These are phyloP conservation scores for Claviceps quebecensis DNA, from an alignment of 2,329 filamentous ascomycete genomes.

Conservation along the genomic window DNA sequence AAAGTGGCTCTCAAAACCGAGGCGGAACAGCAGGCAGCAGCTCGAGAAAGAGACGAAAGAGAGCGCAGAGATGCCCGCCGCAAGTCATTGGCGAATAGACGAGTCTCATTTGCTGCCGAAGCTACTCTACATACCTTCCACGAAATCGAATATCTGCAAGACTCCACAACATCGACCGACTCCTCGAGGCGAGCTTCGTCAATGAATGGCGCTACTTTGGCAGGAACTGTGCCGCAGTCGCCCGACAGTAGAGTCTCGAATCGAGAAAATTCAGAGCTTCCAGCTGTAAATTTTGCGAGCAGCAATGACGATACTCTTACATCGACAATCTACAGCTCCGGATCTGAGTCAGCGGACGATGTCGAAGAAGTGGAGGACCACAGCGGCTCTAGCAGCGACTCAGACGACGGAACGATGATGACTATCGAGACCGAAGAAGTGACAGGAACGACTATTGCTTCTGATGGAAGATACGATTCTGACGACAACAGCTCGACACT, in stretches of 20 bases:
- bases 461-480: constrained; percentile 43
- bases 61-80: constrained; percentile 76
- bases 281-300: constrained; percentile 49
- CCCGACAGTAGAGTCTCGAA: constrained; percentile 51
- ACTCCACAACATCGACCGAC: constrained; percentile 71
- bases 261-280: constrained; percentile 53
- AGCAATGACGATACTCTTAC: constrained; percentile 54
- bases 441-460: constrained; percentile 53
- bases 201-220: constrained; percentile 21
- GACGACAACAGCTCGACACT: constrained; percentile 57
- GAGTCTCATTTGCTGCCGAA: constrained; percentile 94
- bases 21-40: constrained; percentile 56
- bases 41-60: constrained; percentile 54
- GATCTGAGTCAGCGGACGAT: constrained; percentile 42
- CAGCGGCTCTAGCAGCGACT: constrained; percentile 37
- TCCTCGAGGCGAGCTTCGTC: constrained; percentile 61
- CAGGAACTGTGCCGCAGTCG: constrained; percentile 34
- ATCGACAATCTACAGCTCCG: constrained; percentile 65
- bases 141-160: constrained; percentile 76
- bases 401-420: constrained; percentile 68
- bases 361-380: constrained; percentile 40
- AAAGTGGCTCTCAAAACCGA: constrained; percentile 55
- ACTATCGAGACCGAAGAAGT: constrained; percentile 69
- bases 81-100: constrained; percentile 82
- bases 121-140: constrained; percentile 96